phyloP scores from a whole-genome alignment of 768 basidiomycete species.

The Trametes sanguinea region DNA sequence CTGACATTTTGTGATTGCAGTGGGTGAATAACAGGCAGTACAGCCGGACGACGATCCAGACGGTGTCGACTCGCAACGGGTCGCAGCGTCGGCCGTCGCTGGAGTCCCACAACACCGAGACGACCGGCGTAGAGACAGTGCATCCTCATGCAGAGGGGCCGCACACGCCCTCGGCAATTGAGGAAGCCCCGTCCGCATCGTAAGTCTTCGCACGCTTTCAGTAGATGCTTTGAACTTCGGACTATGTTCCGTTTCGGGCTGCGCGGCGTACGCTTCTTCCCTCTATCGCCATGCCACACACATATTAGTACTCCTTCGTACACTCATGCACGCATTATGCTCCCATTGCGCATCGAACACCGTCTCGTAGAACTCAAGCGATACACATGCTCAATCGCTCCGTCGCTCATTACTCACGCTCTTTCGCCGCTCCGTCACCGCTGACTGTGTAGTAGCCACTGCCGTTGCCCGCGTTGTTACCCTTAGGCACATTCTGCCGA shows the following conservation, averaged over 20 bases:
- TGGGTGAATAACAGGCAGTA: conserved; percentile 26
- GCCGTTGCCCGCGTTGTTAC: not conserved
- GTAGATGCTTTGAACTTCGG: not conserved
- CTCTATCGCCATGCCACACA: not conserved
- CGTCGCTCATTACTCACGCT: conserved; percentile 9
- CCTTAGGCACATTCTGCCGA: not conserved
- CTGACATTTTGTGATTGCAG: conserved; percentile 14
- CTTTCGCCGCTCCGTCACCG: not conserved
- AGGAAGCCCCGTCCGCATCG: no score
- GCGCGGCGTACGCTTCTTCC: conserved; percentile 3
- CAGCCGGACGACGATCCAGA: conserved; percentile 27
- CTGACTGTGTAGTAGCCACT: not conserved
- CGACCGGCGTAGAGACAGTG: conserved; percentile 2
- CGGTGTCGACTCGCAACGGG: conserved; percentile 12
- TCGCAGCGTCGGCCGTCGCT: conserved; percentile 6
- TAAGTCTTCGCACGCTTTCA: not conserved
- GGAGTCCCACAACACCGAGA: conserved; percentile 11
- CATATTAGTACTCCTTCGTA: not conserved
- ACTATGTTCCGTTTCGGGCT: not conserved
- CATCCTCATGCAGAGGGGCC: not conserved
- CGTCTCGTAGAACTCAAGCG: not conserved
- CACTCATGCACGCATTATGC: not conserved
- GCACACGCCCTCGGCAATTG: no score
- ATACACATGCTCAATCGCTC: not conserved
- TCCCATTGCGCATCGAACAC: not conserved